Evolutionary conservation across 1,139 yeast genomes (phyloP).

Genomic region (Scheffersomyces segobiensis): DNA sequence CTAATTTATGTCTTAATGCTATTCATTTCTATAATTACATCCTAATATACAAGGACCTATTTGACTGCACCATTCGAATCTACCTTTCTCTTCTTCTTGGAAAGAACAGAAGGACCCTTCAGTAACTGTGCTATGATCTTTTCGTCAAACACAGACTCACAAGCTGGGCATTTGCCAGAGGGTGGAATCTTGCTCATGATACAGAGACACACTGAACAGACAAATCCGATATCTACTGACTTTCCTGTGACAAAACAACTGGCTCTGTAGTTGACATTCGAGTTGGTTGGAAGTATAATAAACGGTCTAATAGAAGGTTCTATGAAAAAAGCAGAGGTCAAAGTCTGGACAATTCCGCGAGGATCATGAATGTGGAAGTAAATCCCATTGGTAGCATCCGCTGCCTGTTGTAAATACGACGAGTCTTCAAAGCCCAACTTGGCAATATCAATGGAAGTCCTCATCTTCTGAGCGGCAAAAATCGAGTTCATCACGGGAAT

Average conservation of each 20-base stretch:
- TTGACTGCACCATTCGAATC: constrained; percentile 1
- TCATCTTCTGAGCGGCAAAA: constrained; percentile 93
- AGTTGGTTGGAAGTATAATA: constrained; percentile 78
- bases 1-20: not conserved
- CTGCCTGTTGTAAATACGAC: constrained; percentile 90
- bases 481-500: constrained; percentile 95
- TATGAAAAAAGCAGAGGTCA: constrained; percentile 67
- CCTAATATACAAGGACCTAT: not conserved
- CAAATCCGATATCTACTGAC: constrained; percentile 90
- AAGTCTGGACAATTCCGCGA: constrained; percentile 70
- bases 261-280: constrained; percentile 90
- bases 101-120: constrained; percentile 54
- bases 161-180: constrained; percentile 57
- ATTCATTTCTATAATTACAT: not conserved
- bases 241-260: constrained; percentile 89
- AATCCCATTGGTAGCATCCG: constrained; percentile 92
- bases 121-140: constrained; percentile 39
- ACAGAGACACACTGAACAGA: constrained; percentile 93
- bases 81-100: constrained; percentile 38
- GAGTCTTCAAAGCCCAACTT: constrained; percentile 71
- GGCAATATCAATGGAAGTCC: constrained; percentile 86
- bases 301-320: constrained; percentile 80
- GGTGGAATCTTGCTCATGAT: constrained; percentile 65
- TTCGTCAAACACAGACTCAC: constrained; percentile 54
- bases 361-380: constrained; percentile 77